Evolutionary conservation across 371 early-diverging fungal species (phyloP), one percentile per base, ranked within the genome.

Genomic region (Mucor indicus): DNA sequence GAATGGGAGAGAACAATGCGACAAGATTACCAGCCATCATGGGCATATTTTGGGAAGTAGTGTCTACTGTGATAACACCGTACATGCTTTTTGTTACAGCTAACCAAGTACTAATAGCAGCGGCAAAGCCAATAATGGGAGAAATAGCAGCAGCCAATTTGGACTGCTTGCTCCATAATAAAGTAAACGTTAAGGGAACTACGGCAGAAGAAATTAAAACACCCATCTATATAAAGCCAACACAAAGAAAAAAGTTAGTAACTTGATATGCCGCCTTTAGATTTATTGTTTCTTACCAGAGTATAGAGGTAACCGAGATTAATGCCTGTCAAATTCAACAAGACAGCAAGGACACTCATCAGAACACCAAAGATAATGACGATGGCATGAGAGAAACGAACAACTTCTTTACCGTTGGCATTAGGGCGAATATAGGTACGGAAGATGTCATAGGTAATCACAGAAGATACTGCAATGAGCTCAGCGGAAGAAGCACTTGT

Each of bases 21-120:
- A 67, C 69, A 5, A 85, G 39, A 50, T 86, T 86, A 15, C 87
- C 87, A 4, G 87, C 78, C 64, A 86, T 73, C 84, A 86, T 84
- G 8, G 87, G 86, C 24, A 77, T 72, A 44, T 86, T 82, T 19
- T 71, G 74, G 25, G 78, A 74, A 1, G 86, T 81, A 2, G 75
- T 64, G 2, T 60, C 64, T 2, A 86, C 48, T 3, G 72, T 80
- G 46, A 86, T 65, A 16, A 64, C 73, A 9, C 83, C 84, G 41
- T 73, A 77, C 37, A 78, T 60, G 1, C 60, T 39, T 31, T 79
- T 55, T 1, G 84, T 81, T 1, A 76, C 74, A 8, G 67, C 72
- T 21, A 86, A 59, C 87, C 87, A 86, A 6, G 84, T 77, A 10
- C 65, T 64, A 13, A 86, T 27, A 1, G 83, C 84, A 20, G 63